phyloP scores from a whole-genome alignment of 2,329 filamentous ascomycete genomes.

The Cytospora chrysosperma region DNA sequence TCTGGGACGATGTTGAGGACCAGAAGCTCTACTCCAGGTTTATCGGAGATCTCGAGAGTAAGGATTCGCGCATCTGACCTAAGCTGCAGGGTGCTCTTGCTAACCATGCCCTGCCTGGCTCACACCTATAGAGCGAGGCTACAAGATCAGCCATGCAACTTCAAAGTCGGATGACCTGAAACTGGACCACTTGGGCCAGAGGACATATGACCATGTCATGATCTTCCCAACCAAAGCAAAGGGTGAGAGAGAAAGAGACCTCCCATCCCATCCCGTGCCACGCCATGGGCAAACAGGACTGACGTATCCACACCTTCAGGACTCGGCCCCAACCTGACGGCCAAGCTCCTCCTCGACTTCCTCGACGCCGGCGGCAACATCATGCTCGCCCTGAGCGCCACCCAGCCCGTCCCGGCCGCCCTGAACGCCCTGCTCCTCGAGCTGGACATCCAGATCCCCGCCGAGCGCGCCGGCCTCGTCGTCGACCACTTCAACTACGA shows the following conservation, averaged over 20 bases:
- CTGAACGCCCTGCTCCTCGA: conserved; percentile 79
- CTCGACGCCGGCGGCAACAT: conserved; percentile 90
- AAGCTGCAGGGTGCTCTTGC: too few relatives aligned
- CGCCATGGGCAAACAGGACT: neutral
- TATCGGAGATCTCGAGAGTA: conserved; percentile 69
- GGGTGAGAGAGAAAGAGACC: conserved; percentile 53
- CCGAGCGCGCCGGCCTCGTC: conserved; percentile 79
- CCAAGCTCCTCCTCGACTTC: conserved; percentile 85
- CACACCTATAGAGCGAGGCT: conserved; percentile 70
- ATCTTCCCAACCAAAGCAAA: conserved; percentile 89
- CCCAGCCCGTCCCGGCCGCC: conserved; percentile 66
- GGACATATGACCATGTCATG: conserved; percentile 86
- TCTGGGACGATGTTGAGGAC: conserved; percentile 79
- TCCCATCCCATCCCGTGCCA: neutral
- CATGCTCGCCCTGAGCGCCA: conserved; percentile 77
- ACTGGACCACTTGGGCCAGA: conserved; percentile 83
- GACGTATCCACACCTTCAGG: conserved; percentile 46
- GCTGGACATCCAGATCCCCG: conserved; percentile 83
- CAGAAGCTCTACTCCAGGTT: conserved; percentile 83
- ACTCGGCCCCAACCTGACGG: conserved; percentile 83
- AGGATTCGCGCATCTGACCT: too few relatives aligned
- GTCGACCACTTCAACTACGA: conserved; percentile 98
- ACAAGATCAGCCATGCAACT: conserved; percentile 75
- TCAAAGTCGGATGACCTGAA: conserved; percentile 75
- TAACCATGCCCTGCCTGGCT: neutral